Base-by-base conservation (phyloP, 2,329 filamentous ascomycete genomes). In the Pezicula radicicola region DNA sequence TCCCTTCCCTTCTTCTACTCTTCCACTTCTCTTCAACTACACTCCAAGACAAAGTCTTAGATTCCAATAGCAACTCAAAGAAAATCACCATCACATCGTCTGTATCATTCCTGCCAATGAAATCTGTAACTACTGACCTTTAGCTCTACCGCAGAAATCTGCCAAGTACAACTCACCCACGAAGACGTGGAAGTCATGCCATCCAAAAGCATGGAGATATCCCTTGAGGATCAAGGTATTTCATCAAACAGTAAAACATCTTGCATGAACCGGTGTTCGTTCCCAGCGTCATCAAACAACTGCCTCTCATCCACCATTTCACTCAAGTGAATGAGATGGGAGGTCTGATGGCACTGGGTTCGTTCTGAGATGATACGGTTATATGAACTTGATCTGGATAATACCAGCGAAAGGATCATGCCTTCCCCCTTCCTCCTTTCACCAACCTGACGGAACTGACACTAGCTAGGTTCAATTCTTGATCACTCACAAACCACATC, bases 341-440 rank as follows among this genome's bases (percentile, higher is more conserved):
- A 36, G 36, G 60, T 44, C 52, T 59, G 57, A 45, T 52, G 57
- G 49, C 52, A 55, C 28, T 57, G 59, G 60, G 62, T 65, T 73
- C 72, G 75, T 75, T 79, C 83, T 90, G 87, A 93, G 88, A 94
- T 85, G 84, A 94, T 88, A 94, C 89, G 89, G 90, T 87, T 78
- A 59, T 52, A 54, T 78, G 76, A 91, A 93, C 89, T 93, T 93
- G 89, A 93, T 92, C 89, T 90, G 88, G 90, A 92, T 93, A 93
- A 94, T 94, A 90, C 90, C 88, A 91, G 91, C 91, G 91, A 91
- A 94, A 96, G 91, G 88, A 96, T 94, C 91, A 95, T 96, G 90
- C 89, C 81, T 81, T 80, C 76, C 75, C 74, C 70, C 64, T 68
- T 68, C n/a, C 63, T 65, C 59, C 61, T 64, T 54, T 50, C 60